Conservation (phyloP, 2,329 filamentous ascomycete genomes). For the Botrytis fragariae region DNA sequence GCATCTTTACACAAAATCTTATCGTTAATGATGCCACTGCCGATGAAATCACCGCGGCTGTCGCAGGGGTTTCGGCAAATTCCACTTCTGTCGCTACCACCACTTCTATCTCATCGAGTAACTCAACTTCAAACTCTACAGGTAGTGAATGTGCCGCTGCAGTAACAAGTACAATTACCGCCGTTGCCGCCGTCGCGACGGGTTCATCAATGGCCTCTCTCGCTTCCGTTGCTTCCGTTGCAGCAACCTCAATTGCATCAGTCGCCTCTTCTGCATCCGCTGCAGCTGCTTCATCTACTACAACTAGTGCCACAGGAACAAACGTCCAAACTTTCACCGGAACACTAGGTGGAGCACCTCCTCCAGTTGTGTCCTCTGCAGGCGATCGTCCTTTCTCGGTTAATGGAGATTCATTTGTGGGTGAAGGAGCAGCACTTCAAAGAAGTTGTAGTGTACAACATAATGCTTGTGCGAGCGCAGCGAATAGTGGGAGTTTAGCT, state of each 20-base stretch:
- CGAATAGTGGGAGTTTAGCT: slow-evolving; percentile 48
- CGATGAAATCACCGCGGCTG: slow-evolving; percentile 51
- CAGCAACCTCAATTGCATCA: neutral
- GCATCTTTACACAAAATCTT: slow-evolving; percentile 53
- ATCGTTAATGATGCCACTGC: slow-evolving; percentile 53
- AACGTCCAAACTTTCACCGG: slow-evolving; percentile 46
- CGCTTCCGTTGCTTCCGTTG: neutral
- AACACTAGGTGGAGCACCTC: slow-evolving; percentile 48
- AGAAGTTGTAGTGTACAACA: slow-evolving; percentile 55
- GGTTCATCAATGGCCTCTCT: slow-evolving; percentile 20
- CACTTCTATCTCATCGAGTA: slow-evolving; percentile 16
- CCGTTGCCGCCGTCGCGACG: neutral
- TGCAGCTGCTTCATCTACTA: slow-evolving; percentile 9
- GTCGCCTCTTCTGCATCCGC: no score
- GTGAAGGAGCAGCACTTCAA: slow-evolving; percentile 54
- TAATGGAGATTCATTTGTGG: slow-evolving; percentile 57
- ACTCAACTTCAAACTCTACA: slow-evolving; percentile 6
- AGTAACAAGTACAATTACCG: slow-evolving; percentile 13
- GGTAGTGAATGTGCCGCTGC: neutral
- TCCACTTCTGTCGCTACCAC: slow-evolving; percentile 24
- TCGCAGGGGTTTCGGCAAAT: slow-evolving; percentile 38
- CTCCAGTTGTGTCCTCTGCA: slow-evolving; percentile 50
- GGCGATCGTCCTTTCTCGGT: slow-evolving; percentile 55
- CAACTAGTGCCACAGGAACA: slow-evolving; percentile 23
- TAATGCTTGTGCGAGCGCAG: slow-evolving; percentile 44